phyloP scores from a whole-genome alignment of 2,329 filamentous ascomycete genomes.

The Aureobasidium sp. region DNA sequence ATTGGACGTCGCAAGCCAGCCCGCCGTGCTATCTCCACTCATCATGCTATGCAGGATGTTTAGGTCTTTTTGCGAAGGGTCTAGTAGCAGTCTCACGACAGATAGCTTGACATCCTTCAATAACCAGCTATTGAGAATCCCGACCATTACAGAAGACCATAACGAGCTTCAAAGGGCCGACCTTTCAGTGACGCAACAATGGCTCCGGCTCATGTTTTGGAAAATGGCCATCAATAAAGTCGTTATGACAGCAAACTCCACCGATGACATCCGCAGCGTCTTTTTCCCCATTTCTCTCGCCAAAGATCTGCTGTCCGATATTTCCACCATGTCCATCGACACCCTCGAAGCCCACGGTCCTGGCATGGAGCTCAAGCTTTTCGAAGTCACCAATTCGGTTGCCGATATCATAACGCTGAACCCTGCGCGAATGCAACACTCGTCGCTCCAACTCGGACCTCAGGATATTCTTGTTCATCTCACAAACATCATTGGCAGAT shows the following conservation, averaged over 20 bases:
- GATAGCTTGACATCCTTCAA: conserved; percentile 3
- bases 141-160: background rate
- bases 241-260: conserved; percentile 9
- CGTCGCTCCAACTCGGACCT: background rate
- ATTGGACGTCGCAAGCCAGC: background rate
- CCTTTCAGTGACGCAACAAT: conserved; percentile 20
- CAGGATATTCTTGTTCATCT: conserved; percentile 1
- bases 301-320: background rate
- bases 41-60: conserved; percentile 20
- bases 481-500: background rate
- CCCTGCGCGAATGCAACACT: background rate
- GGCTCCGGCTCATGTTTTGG: conserved; percentile 21
- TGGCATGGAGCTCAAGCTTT: conserved; percentile 4
- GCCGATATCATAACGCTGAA: background rate
- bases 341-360: background rate
- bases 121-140: conserved; percentile 9
- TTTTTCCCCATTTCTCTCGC: background rate
- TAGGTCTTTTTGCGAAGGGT: background rate
- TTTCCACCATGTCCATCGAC: background rate
- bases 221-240: conserved; percentile 18
- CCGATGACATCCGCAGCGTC: conserved; percentile 5
- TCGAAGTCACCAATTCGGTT: conserved; percentile 6
- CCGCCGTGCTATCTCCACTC: conserved; percentile 12
- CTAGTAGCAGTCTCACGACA: background rate
- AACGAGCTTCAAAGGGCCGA: conserved; percentile 19